Percentiles rank a stretch among this genome's conserved stretches.
These are phyloP conservation scores for Auricularia sp. DNA, from an alignment of 768 basidiomycete genomes.

Conservation along the genomic window DNA sequence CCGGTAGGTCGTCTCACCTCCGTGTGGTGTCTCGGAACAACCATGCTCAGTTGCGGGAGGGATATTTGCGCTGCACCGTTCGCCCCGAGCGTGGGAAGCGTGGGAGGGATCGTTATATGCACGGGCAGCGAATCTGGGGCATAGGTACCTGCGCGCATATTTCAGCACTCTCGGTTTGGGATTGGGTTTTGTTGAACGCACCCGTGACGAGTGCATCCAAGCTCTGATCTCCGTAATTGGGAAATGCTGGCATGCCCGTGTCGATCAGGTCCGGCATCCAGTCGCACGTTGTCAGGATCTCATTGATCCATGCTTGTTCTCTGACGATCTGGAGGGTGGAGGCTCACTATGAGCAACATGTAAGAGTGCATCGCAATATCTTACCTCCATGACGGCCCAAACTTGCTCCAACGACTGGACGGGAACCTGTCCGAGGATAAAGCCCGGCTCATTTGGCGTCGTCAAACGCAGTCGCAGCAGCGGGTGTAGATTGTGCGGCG, in stretches of 20 bases:
- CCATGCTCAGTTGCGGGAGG: constrained; percentile 21
- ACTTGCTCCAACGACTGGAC: constrained; percentile 65
- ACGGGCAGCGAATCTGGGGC: constrained; percentile 59
- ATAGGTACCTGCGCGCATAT: constrained; percentile 33
- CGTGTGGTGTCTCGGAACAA: constrained; percentile 22
- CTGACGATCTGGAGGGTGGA: constrained; percentile 44
- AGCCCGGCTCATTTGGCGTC: constrained; percentile 67
- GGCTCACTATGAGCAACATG: background rate
- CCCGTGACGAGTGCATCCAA: constrained; percentile 58
- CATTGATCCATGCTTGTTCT: constrained; percentile 81
- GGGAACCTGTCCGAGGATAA: constrained; percentile 57
- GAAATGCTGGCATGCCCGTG: constrained; percentile 20
- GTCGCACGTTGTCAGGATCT: constrained; percentile 44
- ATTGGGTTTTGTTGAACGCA: constrained; percentile 15
- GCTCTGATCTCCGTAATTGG: constrained; percentile 40
- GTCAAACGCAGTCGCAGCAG: constrained; percentile 57
- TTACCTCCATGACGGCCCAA: constrained; percentile 65
- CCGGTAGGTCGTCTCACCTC: constrained; percentile 22
- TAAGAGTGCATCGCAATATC: constrained; percentile 7
- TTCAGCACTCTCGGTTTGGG: too few species aligned
- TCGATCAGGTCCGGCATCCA: constrained; percentile 49
- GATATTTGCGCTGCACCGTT: constrained; percentile 32
- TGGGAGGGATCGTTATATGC: constrained; percentile 43
- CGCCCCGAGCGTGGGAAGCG: constrained; percentile 15
- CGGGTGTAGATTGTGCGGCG: constrained; percentile 57